These are phyloP conservation scores for Imleria badia DNA, from an alignment of 768 basidiomycete genomes.

Conservation along the genomic window DNA sequence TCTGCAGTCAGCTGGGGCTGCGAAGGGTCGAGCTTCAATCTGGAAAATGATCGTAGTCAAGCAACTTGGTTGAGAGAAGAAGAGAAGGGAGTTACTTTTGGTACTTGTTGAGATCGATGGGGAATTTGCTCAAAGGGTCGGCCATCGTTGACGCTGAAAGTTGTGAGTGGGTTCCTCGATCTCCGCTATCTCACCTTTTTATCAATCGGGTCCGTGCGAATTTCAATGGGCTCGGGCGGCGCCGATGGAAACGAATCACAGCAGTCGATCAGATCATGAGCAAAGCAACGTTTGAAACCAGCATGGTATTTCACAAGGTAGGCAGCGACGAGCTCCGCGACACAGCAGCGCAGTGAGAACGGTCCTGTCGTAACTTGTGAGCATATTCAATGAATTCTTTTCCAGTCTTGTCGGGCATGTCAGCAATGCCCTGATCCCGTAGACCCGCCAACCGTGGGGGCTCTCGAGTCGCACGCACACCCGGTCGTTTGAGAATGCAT, in stretches of 20 bases:
- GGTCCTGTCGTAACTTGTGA: not conserved
- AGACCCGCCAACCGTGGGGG: not conserved
- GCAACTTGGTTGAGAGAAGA: not conserved
- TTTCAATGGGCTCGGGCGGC: slow-evolving; percentile 5
- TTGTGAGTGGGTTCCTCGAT: not conserved
- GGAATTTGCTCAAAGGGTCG: slow-evolving; percentile 51
- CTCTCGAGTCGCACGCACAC: not conserved
- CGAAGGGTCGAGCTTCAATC: slow-evolving; percentile 71
- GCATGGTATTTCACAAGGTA: no score
- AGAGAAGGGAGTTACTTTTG: slow-evolving; percentile 52
- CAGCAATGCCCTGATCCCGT: not conserved
- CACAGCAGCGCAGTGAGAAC: slow-evolving; percentile 12
- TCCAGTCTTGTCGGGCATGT: not conserved
- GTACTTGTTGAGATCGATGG: slow-evolving; percentile 75
- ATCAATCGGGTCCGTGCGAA: slow-evolving; percentile 29
- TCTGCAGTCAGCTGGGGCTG: slow-evolving; percentile 62
- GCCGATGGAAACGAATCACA: slow-evolving; percentile 1
- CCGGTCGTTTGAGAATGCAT: not conserved
- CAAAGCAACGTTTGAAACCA: slow-evolving; percentile 19
- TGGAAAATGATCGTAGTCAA: slow-evolving; percentile 29
- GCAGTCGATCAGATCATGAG: not conserved
- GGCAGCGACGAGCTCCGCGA: slow-evolving; percentile 8
- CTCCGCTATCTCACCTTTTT: slow-evolving; percentile 15
- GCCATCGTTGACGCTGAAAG: slow-evolving; percentile 34
- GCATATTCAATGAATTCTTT: no score